A percentile compares a stretch with the other conserved stretches of the same genome.
Conservation (phyloP, 2,329 filamentous ascomycete species). For the Ophiocordyceps camponoti-floridani region DNA sequence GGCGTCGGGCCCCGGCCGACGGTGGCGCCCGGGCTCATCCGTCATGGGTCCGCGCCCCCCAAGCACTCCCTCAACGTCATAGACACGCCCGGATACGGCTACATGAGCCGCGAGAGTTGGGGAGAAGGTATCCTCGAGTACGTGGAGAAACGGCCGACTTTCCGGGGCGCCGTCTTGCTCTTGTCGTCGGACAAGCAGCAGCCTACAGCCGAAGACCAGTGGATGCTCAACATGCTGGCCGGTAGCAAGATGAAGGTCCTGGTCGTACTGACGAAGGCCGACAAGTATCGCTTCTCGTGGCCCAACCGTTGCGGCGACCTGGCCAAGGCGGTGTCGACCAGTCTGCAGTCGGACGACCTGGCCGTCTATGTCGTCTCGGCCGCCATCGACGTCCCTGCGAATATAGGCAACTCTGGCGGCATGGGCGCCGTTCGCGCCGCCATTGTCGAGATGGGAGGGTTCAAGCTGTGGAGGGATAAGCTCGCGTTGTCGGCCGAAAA, state of each 20-base stretch:
- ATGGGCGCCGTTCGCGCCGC: slow-evolving; percentile 20
- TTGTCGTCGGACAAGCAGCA: slow-evolving; percentile 31
- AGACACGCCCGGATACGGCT: slow-evolving; percentile 33
- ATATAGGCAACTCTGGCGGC: slow-evolving; percentile 16
- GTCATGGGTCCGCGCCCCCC: slow-evolving; percentile 21
- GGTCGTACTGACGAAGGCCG: slow-evolving; percentile 38
- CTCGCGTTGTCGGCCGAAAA: not conserved
- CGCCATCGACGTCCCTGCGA: slow-evolving; percentile 14
- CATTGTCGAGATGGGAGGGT: slow-evolving; percentile 22
- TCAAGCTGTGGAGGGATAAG: slow-evolving; percentile 9
- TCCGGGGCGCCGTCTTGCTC: slow-evolving; percentile 34
- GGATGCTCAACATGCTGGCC: slow-evolving; percentile 28
- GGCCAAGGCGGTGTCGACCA: slow-evolving; percentile 9
- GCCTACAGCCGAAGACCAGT: slow-evolving; percentile 27
- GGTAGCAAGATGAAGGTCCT: slow-evolving; percentile 24
- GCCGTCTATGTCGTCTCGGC: slow-evolving; percentile 19
- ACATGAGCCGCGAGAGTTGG: slow-evolving; percentile 28
- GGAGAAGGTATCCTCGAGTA: slow-evolving; percentile 34
- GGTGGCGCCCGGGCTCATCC: slow-evolving; percentile 9
- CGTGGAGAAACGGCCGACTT: slow-evolving; percentile 23
- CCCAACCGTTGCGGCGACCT: slow-evolving; percentile 9
- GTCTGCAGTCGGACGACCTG: slow-evolving; percentile 9
- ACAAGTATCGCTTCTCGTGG: slow-evolving; percentile 23
- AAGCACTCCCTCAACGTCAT: slow-evolving; percentile 28
- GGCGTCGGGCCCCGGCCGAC: slow-evolving; percentile 27